These are phyloP conservation scores for Neurospora sublineolata DNA, from an alignment of 495 filamentous ascomycete genomes.

Conservation along the genomic window DNA sequence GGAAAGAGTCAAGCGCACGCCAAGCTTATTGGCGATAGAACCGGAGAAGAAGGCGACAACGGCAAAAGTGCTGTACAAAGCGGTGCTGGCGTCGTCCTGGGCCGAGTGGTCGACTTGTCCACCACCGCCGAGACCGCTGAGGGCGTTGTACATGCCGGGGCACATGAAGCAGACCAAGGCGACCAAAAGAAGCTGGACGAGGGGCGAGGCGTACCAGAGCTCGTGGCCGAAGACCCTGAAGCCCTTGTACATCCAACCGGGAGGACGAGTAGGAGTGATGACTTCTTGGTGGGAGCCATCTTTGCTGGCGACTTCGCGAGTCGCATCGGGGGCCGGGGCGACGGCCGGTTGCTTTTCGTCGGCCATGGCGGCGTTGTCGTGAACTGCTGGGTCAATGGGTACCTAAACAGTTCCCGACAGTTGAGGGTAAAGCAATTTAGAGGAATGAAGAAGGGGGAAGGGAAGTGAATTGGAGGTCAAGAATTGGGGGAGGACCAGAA, in stretches of 20 bases:
- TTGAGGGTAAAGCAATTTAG: not conserved
- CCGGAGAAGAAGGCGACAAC: conserved; percentile 83
- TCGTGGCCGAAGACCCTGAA: conserved; percentile 42
- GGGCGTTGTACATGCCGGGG: conserved; percentile 76
- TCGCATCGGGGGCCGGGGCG: not conserved
- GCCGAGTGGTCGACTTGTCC: conserved; percentile 53
- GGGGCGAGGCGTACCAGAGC: conserved; percentile 66
- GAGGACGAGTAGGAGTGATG: conserved; percentile 18
- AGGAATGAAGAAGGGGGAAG: conserved; percentile 4
- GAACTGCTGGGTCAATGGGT: not conserved
- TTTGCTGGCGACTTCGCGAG: not conserved
- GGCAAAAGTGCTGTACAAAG: conserved; percentile 73
- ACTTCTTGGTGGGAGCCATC: not conserved
- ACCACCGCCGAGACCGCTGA: conserved; percentile 63
- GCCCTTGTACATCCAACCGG: conserved; percentile 60
- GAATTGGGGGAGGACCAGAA: conserved; percentile 1
- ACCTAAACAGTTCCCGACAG: not conserved
- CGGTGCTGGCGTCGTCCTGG: conserved; percentile 58
- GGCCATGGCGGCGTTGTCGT: not conserved
- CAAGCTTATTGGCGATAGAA: conserved; percentile 64
- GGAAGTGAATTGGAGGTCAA: not conserved
- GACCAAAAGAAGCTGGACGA: conserved; percentile 61
- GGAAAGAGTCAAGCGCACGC: conserved; percentile 58
- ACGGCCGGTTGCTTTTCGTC: conserved; percentile 7
- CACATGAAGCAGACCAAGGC: conserved; percentile 84